phyloP scores from a whole-genome alignment of 2,329 filamentous ascomycete species.

The Colletotrichum siamense region DNA sequence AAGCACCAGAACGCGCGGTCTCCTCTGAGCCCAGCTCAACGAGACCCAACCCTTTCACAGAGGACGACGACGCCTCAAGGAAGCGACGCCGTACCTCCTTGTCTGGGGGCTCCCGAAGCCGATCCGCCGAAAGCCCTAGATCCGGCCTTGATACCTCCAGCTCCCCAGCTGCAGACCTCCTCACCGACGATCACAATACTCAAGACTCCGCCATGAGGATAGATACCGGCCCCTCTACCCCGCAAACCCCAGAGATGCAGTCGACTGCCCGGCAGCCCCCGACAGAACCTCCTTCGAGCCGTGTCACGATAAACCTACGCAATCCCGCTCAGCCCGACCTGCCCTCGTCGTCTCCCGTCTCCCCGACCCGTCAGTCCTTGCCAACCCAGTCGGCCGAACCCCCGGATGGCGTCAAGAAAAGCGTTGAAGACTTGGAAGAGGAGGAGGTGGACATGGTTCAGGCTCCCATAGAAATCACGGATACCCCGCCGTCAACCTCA shows the following conservation, averaged over 20 bases:
- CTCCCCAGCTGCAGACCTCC: conserved; percentile 31
- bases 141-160: conserved; percentile 36
- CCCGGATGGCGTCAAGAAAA: conserved; percentile 37
- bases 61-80: conserved; percentile 58
- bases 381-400: conserved; percentile 7
- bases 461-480: conserved; percentile 26
- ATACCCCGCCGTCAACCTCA: conserved; percentile 37
- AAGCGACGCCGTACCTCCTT: conserved; percentile 68
- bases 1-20: conserved; percentile 62
- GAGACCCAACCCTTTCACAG: conserved; percentile 69
- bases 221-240: conserved; percentile 42
- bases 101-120: conserved; percentile 55
- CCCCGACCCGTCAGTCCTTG: conserved; percentile 37
- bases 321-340: conserved; percentile 45
- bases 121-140: conserved; percentile 51
- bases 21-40: conserved; percentile 69
- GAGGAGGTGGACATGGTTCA: conserved; percentile 42
- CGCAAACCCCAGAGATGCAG: conserved; percentile 48
- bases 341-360: conserved; percentile 48
- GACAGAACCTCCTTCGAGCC: conserved; percentile 56
- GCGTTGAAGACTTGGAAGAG: conserved; percentile 50
- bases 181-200: conserved; percentile 28
- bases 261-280: conserved; percentile 35
- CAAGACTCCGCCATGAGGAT: conserved; percentile 44
- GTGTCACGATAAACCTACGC: conserved; percentile 66